A percentile compares a stretch with the other conserved stretches of the same genome.
Evolutionary conservation across 2,329 filamentous ascomycete genomes (phyloP).

Genomic region (Stachybotrys elegans): DNA sequence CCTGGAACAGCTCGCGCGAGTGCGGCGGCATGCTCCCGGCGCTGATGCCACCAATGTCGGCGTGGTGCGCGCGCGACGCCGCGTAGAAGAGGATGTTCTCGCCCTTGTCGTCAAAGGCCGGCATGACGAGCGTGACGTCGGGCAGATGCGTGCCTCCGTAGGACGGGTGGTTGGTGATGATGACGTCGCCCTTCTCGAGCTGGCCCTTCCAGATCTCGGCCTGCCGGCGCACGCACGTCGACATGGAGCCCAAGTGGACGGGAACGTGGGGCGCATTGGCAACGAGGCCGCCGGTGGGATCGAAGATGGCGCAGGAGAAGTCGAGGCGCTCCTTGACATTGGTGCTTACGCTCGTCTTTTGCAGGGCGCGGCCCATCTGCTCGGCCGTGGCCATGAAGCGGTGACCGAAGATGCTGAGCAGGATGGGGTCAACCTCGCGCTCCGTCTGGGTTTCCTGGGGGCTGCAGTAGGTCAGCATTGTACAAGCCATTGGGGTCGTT

Average conservation of each 20-base stretch:
- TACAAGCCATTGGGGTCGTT: not conserved
- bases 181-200: constrained; percentile 71
- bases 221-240: constrained; percentile 72
- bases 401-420: constrained; percentile 75
- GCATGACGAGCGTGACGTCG: constrained; percentile 76
- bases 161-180: constrained; percentile 80
- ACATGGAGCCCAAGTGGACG: constrained; percentile 79
- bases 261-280: constrained; percentile 77
- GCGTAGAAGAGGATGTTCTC: constrained; percentile 78
- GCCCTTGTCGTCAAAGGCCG: constrained; percentile 61
- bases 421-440: constrained; percentile 65
- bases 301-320: constrained; percentile 78
- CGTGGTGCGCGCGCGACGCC: constrained; percentile 74
- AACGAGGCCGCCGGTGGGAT: constrained; percentile 68
- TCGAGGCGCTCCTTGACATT: constrained; percentile 81
- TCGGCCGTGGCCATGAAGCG: constrained; percentile 84
- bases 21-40: constrained; percentile 78
- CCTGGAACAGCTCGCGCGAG: constrained; percentile 58
- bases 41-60: constrained; percentile 78
- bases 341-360: constrained; percentile 76
- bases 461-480: constrained; percentile 9
- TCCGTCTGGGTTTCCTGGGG: constrained; percentile 13
- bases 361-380: constrained; percentile 74
- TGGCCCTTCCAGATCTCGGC: constrained; percentile 75
- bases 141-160: constrained; percentile 79